These are phyloP conservation scores for Xylaria flabelliformis DNA, from an alignment of 495 filamentous ascomycete genomes.

Conservation along the genomic window DNA sequence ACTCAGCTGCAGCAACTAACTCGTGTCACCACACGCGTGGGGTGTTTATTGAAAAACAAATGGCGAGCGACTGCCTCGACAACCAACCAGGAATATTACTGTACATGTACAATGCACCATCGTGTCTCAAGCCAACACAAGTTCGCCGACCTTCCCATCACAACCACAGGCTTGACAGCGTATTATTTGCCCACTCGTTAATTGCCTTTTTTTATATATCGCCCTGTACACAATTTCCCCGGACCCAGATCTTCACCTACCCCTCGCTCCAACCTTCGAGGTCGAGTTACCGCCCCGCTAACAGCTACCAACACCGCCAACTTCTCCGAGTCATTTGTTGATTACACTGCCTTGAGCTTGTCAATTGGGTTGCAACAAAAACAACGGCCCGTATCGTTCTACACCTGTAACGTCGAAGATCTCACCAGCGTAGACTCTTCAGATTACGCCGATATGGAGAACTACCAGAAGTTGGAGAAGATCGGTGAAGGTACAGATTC, in stretches of 20 bases:
- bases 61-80: constrained; percentile 24
- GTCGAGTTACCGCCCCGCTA: constrained; percentile 29
- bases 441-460: constrained; percentile 72
- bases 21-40: constrained; percentile 19
- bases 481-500: constrained; percentile 85
- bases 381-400: neutral
- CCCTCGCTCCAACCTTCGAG: constrained; percentile 29
- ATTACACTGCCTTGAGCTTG: neutral
- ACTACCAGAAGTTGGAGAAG: constrained; percentile 99
- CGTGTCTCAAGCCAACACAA: constrained; percentile 4
- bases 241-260: constrained; percentile 23
- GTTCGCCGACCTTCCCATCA: constrained; percentile 5
- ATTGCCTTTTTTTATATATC: constrained; percentile 9
- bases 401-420: constrained; percentile 15
- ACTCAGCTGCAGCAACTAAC: neutral
- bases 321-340: neutral
- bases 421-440: constrained; percentile 13
- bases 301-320: constrained; percentile 9
- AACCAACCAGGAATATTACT: constrained; percentile 20
- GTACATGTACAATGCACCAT: constrained; percentile 6
- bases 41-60: constrained; percentile 44
- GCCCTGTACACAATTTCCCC: neutral
- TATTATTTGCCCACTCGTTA: constrained; percentile 1
- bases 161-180: neutral
- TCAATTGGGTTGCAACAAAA: neutral